Conservation (phyloP, 345 rosid genomes). For the Populus davidiana region DNA sequence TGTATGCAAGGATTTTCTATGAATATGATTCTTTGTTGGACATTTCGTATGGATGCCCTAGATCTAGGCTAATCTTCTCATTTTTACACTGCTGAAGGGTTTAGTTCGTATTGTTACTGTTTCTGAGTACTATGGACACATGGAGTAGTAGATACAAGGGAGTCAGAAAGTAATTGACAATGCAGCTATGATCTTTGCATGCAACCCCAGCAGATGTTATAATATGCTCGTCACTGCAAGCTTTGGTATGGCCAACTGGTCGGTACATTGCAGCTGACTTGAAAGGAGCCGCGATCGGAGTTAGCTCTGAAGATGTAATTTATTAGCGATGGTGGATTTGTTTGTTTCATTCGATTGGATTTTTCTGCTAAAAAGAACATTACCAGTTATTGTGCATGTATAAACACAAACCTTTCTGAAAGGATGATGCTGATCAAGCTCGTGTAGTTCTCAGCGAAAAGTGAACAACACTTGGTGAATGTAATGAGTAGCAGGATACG, state of each 20-base stretch:
- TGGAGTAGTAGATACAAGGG: neutral
- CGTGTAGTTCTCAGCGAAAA: neutral
- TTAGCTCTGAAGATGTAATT: neutral
- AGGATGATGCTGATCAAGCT: neutral
- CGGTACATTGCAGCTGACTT: neutral
- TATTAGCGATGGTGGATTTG: neutral
- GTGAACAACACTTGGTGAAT: neutral
- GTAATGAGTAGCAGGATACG: too few species aligned
- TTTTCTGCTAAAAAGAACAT: neutral
- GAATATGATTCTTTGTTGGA: neutral
- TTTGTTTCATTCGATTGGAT: neutral
- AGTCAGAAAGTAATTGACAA: neutral
- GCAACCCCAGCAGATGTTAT: neutral
- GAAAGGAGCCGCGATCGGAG: neutral
- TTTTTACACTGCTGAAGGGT: neutral
- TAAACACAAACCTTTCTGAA: neutral
- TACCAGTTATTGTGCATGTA: neutral
- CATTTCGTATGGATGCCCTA: neutral
- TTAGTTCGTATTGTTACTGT: neutral
- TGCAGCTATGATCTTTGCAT: neutral
- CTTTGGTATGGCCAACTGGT: neutral
- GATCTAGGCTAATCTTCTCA: neutral
- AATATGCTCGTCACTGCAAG: neutral
- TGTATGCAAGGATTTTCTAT: neutral
- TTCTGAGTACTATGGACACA: neutral